These are phyloP conservation scores for Pneumocystis sp. DNA, from an alignment of 1,139 yeast species.

Conservation along the genomic window DNA sequence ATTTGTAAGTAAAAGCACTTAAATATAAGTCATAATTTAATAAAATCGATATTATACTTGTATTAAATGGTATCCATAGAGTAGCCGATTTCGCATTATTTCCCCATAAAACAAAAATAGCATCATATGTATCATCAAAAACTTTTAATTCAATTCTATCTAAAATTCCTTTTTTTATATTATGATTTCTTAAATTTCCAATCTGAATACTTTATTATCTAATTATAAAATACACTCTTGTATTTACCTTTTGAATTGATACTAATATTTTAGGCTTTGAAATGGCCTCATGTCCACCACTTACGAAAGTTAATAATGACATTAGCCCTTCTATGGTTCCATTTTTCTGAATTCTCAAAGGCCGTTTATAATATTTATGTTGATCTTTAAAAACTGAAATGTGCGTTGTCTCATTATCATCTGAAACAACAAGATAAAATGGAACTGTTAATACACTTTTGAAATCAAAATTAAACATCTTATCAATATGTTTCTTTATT, in stretches of 20 bases:
- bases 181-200: neutral
- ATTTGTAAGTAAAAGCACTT: neutral
- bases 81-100: neutral
- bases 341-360: neutral
- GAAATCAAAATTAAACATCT: neutral
- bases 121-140: neutral
- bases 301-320: neutral
- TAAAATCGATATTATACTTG: neutral
- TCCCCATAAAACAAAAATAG: neutral
- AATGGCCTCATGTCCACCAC: neutral
- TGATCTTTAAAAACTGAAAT: neutral
- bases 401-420: constrained; percentile 1
- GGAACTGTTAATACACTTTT: neutral
- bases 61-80: neutral
- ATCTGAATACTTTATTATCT: neutral
- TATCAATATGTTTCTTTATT: neutral
- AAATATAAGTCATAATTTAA: neutral
- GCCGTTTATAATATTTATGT: neutral
- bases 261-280: neutral
- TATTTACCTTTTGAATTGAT: neutral
- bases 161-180: neutral
- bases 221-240: neutral
- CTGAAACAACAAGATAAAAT: neutral
- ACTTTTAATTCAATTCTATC: neutral
- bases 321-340: neutral